Evolutionary conservation across 129 eudicot genomes (phyloP), one percentile per base, ranked within the genome.

Genomic region (Arctium minus): DNA sequence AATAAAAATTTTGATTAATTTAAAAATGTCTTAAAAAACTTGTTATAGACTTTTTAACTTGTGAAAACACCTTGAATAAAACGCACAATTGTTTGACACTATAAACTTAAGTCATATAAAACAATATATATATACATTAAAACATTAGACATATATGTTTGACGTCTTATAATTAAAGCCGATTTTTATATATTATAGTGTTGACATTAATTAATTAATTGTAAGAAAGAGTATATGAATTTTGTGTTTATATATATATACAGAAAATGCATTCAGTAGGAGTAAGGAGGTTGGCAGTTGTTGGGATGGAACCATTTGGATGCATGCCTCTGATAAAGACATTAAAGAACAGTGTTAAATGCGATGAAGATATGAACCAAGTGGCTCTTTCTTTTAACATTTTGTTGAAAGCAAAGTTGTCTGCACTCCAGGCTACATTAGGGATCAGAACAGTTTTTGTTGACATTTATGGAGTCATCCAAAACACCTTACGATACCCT

Each of bases 251-350:
- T 18, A 17, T 60, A 22, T 64, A 6, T 80, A 5, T 71, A 65
- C 84, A 91, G 92, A 82, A 48, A 80, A 72, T 90, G 89, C 87
- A 88, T 72, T 44, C 68, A 10, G 2, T 77, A 9, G 97, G 97
- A 75, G 94, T 87, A 81, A 90, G 87, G 65, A 92, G 89, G 53
- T 30, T 92, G 36, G 91, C 39, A 35, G 89, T 88, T 60, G 91
- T 88, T 7, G 94, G 97, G 44, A 80, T 88, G 64, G 88, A 88
- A 22, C 89, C 94, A 37, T 83, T 92, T 7, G 94, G 94, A 38
- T 92, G 97, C 80, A 56, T 90, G 81, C 97, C 97, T 15, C 53
- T 90, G 27, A 84, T 88, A 33, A 86, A 79, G 82, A 85, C 88
- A 32, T 30, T 91, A 35, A 73, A 71, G 78, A 79, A 69, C 36